Percentiles rank a stretch among this genome's conserved stretches.
These are phyloP conservation scores for Tarenaya hassleriana DNA, from an alignment of 345 rosid species.

Conservation along the genomic window DNA sequence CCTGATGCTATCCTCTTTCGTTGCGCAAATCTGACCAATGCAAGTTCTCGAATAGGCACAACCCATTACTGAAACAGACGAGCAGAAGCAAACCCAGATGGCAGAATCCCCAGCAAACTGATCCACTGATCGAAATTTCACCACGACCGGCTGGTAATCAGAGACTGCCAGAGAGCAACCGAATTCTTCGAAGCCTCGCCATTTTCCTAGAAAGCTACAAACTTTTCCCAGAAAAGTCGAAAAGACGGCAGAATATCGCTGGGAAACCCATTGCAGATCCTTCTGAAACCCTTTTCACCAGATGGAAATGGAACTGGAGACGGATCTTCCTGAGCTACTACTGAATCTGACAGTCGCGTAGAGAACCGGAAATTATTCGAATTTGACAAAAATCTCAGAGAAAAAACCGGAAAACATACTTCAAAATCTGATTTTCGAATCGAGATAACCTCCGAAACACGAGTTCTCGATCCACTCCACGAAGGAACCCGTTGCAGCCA, in stretches of 20 bases:
- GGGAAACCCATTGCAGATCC: slow-evolving; percentile 21
- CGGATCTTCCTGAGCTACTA: too few relatives aligned
- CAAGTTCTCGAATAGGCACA: slow-evolving; percentile 92
- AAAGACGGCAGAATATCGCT: slow-evolving; percentile 6
- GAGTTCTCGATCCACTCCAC: not conserved
- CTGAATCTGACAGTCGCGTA: too few relatives aligned
- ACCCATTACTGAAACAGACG: slow-evolving; percentile 54
- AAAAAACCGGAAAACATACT: too few relatives aligned
- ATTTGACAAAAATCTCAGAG: too few relatives aligned
- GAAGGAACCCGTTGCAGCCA: too few relatives aligned
- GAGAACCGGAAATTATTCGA: too few relatives aligned
- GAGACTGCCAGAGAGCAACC: slow-evolving; percentile 18
- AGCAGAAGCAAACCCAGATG: not conserved
- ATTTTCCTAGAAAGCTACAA: not conserved
- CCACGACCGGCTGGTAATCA: not conserved
- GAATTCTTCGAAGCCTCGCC: slow-evolving; percentile 10
- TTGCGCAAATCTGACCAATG: slow-evolving; percentile 80
- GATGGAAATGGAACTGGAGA: not conserved
- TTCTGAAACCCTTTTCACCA: not conserved
- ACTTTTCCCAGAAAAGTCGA: slow-evolving; percentile 19
- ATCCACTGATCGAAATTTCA: slow-evolving; percentile 17
- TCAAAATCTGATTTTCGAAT: too few relatives aligned
- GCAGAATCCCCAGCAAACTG: slow-evolving; percentile 19
- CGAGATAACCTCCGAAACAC: too few relatives aligned
- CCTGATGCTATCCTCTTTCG: slow-evolving; percentile 48